These are phyloP conservation scores for Thoreauomyces humboldtii DNA, from an alignment of 192 early-diverging fungal genomes.

Conservation along the genomic window DNA sequence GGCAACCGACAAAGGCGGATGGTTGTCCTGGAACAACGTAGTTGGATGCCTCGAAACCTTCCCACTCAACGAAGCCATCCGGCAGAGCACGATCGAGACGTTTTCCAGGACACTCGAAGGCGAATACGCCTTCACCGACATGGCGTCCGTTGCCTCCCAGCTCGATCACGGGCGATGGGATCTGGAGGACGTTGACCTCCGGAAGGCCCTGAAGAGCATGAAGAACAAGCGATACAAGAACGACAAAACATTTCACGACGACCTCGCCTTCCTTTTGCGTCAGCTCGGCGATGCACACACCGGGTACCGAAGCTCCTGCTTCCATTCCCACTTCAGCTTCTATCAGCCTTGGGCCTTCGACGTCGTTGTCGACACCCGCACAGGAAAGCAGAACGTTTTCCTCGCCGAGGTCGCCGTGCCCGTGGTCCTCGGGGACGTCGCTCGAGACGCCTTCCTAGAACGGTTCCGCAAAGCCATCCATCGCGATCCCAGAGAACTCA, in stretches of 20 bases:
- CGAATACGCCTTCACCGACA: slow-evolving; percentile 25
- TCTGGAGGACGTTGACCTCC: slow-evolving; percentile 20
- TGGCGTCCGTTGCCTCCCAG: slow-evolving; percentile 16
- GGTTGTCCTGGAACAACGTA: slow-evolving; percentile 3
- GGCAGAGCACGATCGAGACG: slow-evolving; percentile 17
- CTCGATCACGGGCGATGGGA: slow-evolving; percentile 23
- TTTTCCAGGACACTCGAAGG: slow-evolving; percentile 6
- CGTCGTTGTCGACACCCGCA: slow-evolving; percentile 9
- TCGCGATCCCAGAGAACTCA: neutral
- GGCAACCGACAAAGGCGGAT: too few relatives aligned
- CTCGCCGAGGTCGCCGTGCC: slow-evolving; percentile 5
- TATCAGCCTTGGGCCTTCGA: slow-evolving; percentile 21
- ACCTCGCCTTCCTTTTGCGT: slow-evolving; percentile 4
- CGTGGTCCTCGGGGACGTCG: neutral
- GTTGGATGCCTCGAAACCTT: slow-evolving; percentile 10
- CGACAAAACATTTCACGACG: slow-evolving; percentile 22
- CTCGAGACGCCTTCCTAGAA: neutral
- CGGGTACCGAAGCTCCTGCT: slow-evolving; percentile 12
- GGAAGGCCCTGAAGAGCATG: neutral
- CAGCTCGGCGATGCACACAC: slow-evolving; percentile 24
- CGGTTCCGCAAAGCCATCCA: slow-evolving; percentile 5
- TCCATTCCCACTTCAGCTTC: slow-evolving; percentile 15
- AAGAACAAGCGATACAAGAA: slow-evolving; percentile 2
- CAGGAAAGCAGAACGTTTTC: slow-evolving; percentile 10
- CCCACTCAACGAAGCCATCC: slow-evolving; percentile 19